Evolutionary conservation across 768 basidiomycete genomes (phyloP).

Genomic region (Suillus discolor): DNA sequence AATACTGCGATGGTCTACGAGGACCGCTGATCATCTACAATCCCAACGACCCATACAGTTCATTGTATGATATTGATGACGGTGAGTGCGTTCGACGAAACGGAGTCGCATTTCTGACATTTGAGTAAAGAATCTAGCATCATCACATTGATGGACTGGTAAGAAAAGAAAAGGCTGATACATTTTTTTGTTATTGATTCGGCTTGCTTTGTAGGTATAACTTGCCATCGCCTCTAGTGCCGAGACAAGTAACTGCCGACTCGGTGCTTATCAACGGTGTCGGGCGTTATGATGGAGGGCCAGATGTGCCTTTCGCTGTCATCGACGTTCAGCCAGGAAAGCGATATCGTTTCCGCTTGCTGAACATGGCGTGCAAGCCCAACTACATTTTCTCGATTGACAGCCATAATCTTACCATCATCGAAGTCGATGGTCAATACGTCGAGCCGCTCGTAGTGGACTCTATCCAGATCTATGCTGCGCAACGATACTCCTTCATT

Average conservation of each 20-base stretch:
- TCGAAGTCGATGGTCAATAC: slow-evolving; percentile 49
- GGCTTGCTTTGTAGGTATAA: not conserved
- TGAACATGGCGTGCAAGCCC: slow-evolving; percentile 47
- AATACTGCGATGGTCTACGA: slow-evolving; percentile 59
- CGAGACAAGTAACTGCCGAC: not conserved
- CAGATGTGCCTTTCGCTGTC: slow-evolving; percentile 34
- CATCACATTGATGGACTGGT: slow-evolving; percentile 1
- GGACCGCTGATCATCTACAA: slow-evolving; percentile 53
- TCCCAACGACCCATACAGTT: slow-evolving; percentile 12
- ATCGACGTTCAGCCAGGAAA: slow-evolving; percentile 35
- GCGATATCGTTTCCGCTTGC: slow-evolving; percentile 41
- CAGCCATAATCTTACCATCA: slow-evolving; percentile 45
- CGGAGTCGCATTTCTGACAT: not conserved
- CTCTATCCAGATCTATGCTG: slow-evolving; percentile 46
- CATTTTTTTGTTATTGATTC: not conserved
- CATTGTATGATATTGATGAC: not conserved
- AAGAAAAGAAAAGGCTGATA: not conserved
- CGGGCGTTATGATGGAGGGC: slow-evolving; percentile 39
- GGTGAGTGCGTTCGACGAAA: not conserved
- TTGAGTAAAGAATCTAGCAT: not conserved
- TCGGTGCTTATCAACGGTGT: slow-evolving; percentile 38
- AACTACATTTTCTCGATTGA: slow-evolving; percentile 49
- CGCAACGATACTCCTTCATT: slow-evolving; percentile 56
- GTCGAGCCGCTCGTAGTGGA: slow-evolving; percentile 40
- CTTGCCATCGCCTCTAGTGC: not conserved